A percentile compares a stretch with the other conserved stretches of the same genome.
These are phyloP conservation scores for Diddensiella transvaalensis DNA, from an alignment of 805 yeast genomes.

Conservation along the genomic window DNA sequence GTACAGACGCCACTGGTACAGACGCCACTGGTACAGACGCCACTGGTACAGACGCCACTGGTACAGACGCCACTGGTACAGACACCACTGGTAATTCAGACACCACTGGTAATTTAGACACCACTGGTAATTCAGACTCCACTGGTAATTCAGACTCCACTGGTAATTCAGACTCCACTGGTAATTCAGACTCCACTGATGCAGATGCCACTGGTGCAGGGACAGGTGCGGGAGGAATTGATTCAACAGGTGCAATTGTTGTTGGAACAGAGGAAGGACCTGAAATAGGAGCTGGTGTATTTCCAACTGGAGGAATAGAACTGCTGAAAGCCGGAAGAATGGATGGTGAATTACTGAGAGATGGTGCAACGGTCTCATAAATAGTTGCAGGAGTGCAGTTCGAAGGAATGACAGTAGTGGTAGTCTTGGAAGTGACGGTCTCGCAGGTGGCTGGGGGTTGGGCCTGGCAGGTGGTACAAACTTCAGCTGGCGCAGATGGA, in stretches of 20 bases:
- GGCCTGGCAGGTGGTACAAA: not conserved
- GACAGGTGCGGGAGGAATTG: not conserved
- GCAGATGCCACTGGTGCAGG: slow-evolving; percentile 1
- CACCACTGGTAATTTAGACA: not conserved
- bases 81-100: not conserved
- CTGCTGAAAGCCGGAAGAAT: too few relatives aligned
- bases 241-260: not conserved
- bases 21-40: slow-evolving; percentile 2
- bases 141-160: not conserved
- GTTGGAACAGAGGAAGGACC: slow-evolving; percentile 2
- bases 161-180: too few relatives aligned
- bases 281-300: not conserved
- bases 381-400: slow-evolving; percentile 1
- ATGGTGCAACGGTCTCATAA: slow-evolving; percentile 1
- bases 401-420: not conserved
- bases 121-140: not conserved
- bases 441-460: not conserved
- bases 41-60: not conserved
- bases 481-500: not conserved
- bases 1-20: not conserved
- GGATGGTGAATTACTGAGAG: not conserved
- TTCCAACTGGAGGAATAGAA: too few relatives aligned
- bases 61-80: not conserved
- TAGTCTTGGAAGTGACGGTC: not conserved
- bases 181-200: not conserved